Evolutionary conservation across 176 grass and related monocot genomes (phyloP).

Genomic region (Chloris gayana): DNA sequence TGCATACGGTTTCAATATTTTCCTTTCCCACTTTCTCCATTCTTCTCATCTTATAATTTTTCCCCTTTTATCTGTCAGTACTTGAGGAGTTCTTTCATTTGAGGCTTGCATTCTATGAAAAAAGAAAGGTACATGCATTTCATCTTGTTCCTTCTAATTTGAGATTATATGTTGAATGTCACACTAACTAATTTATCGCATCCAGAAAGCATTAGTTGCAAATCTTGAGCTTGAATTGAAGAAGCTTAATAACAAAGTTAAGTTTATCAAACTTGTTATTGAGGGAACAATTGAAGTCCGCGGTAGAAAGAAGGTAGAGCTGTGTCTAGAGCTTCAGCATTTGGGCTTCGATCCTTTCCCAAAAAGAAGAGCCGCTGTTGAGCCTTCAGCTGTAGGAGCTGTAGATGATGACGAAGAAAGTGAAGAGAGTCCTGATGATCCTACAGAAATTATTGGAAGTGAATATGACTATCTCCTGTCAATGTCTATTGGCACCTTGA

Average conservation of each 20-base stretch:
- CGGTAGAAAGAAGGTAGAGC: conserved; percentile 81
- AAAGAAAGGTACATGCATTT: conserved; percentile 69
- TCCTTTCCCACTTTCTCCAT: too few species aligned
- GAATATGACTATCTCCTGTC: conserved; percentile 91
- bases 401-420: conserved; percentile 50
- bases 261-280: conserved; percentile 75
- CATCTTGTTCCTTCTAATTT: neutral
- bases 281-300: conserved; percentile 57
- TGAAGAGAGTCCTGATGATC: conserved; percentile 49
- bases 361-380: conserved; percentile 53
- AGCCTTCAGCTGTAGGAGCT: conserved; percentile 59
- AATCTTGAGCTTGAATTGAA: conserved; percentile 66
- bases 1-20: too few species aligned
- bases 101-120: conserved; percentile 69
- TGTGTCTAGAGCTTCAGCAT: conserved; percentile 64
- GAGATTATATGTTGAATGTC: neutral
- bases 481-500: conserved; percentile 87
- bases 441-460: conserved; percentile 29
- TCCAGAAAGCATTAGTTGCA: conserved; percentile 58
- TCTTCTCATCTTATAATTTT: too few species aligned
- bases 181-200: neutral
- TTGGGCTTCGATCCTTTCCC: conserved; percentile 66
- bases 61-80: conserved; percentile 66
- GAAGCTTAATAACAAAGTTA: conserved; percentile 71
- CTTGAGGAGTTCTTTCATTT: conserved; percentile 72